These are phyloP conservation scores for Haemoproteus tartakovskyi DNA, from an alignment of 169 alveolate species.

Conservation along the genomic window DNA sequence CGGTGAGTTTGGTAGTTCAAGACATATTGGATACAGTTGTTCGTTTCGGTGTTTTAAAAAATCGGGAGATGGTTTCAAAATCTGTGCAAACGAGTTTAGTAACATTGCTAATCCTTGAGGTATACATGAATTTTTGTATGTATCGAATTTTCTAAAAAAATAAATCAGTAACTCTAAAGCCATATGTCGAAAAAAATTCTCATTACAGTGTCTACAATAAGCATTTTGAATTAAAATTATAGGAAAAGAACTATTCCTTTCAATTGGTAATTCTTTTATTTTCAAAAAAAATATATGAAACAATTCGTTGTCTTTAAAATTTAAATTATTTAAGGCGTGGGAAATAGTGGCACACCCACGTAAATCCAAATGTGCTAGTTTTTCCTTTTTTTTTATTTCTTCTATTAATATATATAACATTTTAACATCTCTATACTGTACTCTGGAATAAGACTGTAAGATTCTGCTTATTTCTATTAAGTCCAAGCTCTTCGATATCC, in stretches of 20 bases:
- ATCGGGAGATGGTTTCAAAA: conserved; percentile 38
- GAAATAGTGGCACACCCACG: conserved; percentile 35
- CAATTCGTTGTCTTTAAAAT: conserved; percentile 28
- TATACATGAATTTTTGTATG: conserved; percentile 8
- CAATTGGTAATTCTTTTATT: background rate
- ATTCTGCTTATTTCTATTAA: conserved; percentile 57
- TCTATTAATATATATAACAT: conserved; percentile 38
- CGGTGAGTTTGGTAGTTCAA: no score
- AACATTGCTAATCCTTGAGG: conserved; percentile 58
- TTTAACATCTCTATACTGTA: conserved; percentile 43
- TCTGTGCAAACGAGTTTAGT: conserved; percentile 36
- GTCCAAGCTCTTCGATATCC: conserved; percentile 19
- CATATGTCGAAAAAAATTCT: conserved; percentile 5
- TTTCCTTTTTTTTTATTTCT: conserved; percentile 30
- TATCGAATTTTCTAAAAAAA: conserved; percentile 6
- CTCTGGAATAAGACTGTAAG: conserved; percentile 34
- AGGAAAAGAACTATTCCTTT: conserved; percentile 14
- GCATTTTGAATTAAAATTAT: conserved; percentile 26
- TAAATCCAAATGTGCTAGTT: conserved; percentile 18
- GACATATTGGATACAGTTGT: conserved; percentile 5
- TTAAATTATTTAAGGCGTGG: conserved; percentile 42
- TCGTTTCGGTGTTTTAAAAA: conserved; percentile 12
- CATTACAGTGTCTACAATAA: conserved; percentile 43
- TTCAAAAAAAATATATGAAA: conserved; percentile 5
- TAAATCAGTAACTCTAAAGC: conserved; percentile 5